Base-by-base conservation (phyloP, 129 eudicot genomes). In the Pseudognaphalium luteoalbum region DNA sequence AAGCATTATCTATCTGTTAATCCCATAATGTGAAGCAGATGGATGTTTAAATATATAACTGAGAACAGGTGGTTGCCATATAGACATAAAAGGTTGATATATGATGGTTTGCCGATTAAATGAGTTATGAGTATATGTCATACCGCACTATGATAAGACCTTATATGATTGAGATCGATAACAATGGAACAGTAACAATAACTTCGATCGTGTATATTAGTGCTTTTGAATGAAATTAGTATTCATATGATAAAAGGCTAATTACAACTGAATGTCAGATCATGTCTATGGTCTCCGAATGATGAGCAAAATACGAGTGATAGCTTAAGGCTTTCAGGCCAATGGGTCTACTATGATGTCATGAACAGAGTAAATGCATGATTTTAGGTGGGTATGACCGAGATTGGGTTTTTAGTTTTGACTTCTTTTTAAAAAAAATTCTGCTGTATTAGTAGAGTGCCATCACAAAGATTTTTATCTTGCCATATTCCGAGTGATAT, bases 1-100 rank as follows among this genome's bases (percentile, higher is more conserved):
- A 65, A n/a, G 50, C 44, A n/a, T 72, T 56, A 56, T 54, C 33
- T 72, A 29, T 71, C 54, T 72, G 66, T 56, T 33, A 22, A 52
- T 33, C 66, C 33, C 66, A 33, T 72, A 11, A 12, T 72, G 20
- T 33, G 66, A 11, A 52, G 39, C 28, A 25, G 28, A 25, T 25
- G 28, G 28, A 25, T 25, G 28, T 1, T 25, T 25, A 25, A 0
- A 25, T 25, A 25, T 25, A 25, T 25, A 25, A 25, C 1, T 25
- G 28, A 25, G 28, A 25, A 25, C n/a, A n/a, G n/a, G n/a, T n/a
- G n/a, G n/a, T n/a, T n/a, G n/a, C n/a, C n/a, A n/a, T n/a, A 25
- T 25, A 25, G 28, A 25, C 28, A 25, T 25, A 25, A 25, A 1
- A 0, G 60, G 74, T 70, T 47, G 39, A 20, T 28, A 44, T 29